phyloP scores from a whole-genome alignment of 2,329 filamentous ascomycete genomes.

The Microascus cirrosus region DNA sequence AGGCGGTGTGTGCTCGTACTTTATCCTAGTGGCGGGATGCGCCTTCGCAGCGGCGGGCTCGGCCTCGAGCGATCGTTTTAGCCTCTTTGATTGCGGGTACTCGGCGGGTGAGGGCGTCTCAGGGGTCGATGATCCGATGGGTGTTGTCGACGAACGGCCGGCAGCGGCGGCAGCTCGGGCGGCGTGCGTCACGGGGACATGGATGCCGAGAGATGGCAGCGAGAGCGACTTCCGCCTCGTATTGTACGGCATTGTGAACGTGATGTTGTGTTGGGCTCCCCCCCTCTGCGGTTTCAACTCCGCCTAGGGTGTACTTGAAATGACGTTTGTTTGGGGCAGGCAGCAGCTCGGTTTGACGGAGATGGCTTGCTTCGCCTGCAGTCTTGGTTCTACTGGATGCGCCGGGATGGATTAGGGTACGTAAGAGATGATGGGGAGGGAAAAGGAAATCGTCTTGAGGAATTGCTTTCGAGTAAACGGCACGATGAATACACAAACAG shows the following conservation, averaged over 20 bases:
- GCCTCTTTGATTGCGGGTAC: conserved; percentile 47
- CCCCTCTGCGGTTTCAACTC: not conserved
- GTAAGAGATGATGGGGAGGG: not conserved
- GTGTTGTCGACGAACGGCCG: conserved; percentile 17
- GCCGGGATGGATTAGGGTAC: not conserved
- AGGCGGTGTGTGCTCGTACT: conserved; percentile 60
- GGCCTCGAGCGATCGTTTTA: conserved; percentile 63
- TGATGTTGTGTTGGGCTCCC: conserved; percentile 5
- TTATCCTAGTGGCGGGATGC: conserved; percentile 11
- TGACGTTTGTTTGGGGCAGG: not conserved
- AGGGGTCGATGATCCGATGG: conserved; percentile 1
- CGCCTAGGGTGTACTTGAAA: not conserved
- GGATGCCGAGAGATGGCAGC: conserved; percentile 83
- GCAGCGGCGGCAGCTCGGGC: conserved; percentile 39
- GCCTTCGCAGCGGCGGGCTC: conserved; percentile 26
- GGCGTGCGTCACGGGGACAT: conserved; percentile 60
- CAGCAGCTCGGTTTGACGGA: not conserved
- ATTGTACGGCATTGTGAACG: conserved; percentile 71
- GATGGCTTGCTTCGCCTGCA: not conserved
- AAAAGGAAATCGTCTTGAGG: not conserved
- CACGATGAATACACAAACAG: not conserved
- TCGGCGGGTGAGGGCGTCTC: conserved; percentile 9
- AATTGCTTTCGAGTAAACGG: not conserved
- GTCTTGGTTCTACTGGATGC: not conserved
- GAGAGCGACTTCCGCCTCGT: conserved; percentile 94